Evolutionary conservation across 495 filamentous ascomycete species (phyloP), one percentile per base, ranked within the genome.

Genomic region (Xeromyces bisporus): DNA sequence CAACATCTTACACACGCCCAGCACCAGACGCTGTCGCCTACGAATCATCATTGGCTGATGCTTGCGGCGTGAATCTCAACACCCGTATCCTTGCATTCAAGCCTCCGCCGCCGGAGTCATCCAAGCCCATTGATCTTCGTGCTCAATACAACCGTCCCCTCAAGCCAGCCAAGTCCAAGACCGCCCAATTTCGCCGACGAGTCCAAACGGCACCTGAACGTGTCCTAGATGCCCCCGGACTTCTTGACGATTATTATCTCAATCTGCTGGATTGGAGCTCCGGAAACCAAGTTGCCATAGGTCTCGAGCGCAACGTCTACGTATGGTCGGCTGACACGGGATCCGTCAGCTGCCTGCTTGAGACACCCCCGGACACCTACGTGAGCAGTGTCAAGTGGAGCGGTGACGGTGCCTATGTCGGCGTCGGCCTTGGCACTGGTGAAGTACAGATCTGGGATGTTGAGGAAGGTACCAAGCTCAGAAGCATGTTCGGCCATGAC

Each of bases 391-490:
- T 99, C 38, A 93, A 93, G 55, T 99, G 91, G 89, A 94, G 87
- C 40, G 80, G 78, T 27, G 89, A 99, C 43, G 91, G 89, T 26
- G 86, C 89, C 3, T 94, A 96, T 48, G 85, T 99, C 31, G 77
- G 85, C 35, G 86, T 96, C 40, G 89, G 89, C 27, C 75, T 99
- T 34, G 86, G 84, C 39, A 80, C 83, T 8, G 89, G 89, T 37
- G 89, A 99, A 47, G 81, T 96, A 24, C 89, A 99, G 56, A 99
- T 99, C 51, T 99, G 89, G 89, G 89, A 99, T 42, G 89, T 94
- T 14, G 81, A 93, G 40, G 89, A 99, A 45, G 75, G 80, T 18
- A 75, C 71, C 42, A 94, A 94, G 68, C 74, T 96, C 23, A 84
- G 89, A 46, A 93, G 83, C 64, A 99, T 99, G 89, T 77, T 80